A percentile compares a stretch with the other conserved stretches of the same genome.
Evolutionary conservation across 805 yeast species (phyloP).

Genomic region (Metschnikowia dekortorum): DNA sequence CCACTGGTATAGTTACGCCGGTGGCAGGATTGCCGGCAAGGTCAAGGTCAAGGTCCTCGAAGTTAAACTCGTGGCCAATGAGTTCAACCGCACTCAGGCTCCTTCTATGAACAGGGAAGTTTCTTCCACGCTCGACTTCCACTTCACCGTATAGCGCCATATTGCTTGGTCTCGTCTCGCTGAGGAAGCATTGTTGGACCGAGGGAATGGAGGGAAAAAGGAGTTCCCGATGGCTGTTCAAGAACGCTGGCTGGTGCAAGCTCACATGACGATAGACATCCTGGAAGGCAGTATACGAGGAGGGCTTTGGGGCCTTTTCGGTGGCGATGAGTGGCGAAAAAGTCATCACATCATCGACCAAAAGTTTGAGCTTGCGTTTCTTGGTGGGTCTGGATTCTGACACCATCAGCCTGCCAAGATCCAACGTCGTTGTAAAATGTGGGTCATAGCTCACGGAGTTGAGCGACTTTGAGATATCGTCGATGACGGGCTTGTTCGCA

Average conservation of each 20-base stretch:
- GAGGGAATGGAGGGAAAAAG: neutral
- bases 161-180: neutral
- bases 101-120: slow-evolving; percentile 4
- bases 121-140: slow-evolving; percentile 16
- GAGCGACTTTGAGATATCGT: slow-evolving; percentile 9
- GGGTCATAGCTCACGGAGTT: slow-evolving; percentile 8
- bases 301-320: neutral
- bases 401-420: slow-evolving; percentile 3
- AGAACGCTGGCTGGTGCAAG: slow-evolving; percentile 7
- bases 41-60: slow-evolving; percentile 2
- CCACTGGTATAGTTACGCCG: neutral
- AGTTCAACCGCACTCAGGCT: slow-evolving; percentile 7
- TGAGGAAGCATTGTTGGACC: neutral
- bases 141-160: slow-evolving; percentile 2
- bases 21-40: neutral
- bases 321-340: neutral
- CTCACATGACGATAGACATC: slow-evolving; percentile 6
- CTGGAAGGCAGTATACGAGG: neutral
- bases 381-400: neutral
- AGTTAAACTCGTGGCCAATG: neutral
- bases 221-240: slow-evolving; percentile 3
- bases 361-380: slow-evolving; percentile 2
- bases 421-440: slow-evolving; percentile 5
- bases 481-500: slow-evolving; percentile 6
- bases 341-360: slow-evolving; percentile 5